Conservation (phyloP, 352 stramenopile species). For the Globisporangium paroecandrum region DNA sequence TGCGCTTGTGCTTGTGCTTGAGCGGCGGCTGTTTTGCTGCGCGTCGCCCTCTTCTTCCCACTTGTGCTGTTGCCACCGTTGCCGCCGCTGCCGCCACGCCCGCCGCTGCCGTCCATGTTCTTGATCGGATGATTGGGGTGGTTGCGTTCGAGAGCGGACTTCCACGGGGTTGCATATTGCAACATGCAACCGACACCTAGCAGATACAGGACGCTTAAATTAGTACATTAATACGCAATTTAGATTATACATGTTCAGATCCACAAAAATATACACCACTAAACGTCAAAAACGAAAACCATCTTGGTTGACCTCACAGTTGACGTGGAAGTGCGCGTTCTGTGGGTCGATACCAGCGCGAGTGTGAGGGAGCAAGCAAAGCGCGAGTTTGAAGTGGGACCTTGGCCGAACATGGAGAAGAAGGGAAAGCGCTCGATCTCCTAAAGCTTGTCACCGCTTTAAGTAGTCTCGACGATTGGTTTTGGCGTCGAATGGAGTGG, state of each 20-base stretch:
- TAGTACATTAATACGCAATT: background rate
- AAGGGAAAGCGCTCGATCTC: slow-evolving; percentile 30
- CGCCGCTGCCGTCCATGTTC: slow-evolving; percentile 2
- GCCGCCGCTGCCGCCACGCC: background rate
- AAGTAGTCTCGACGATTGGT: slow-evolving; percentile 53
- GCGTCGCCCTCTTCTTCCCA: background rate
- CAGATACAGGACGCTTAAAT: background rate
- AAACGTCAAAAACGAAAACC: background rate
- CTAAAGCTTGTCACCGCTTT: slow-evolving; percentile 40
- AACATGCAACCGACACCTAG: background rate
- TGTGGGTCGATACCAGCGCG: slow-evolving; percentile 42
- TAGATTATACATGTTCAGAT: background rate
- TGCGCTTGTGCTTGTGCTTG: background rate
- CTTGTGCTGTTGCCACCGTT: background rate
- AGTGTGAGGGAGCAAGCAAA: slow-evolving; percentile 30
- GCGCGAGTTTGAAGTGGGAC: slow-evolving; percentile 22
- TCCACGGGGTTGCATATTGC: background rate
- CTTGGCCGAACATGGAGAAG: slow-evolving; percentile 17
- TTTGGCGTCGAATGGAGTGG: slow-evolving; percentile 42
- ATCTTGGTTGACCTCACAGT: too few relatives aligned
- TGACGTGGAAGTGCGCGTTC: slow-evolving; percentile 20
- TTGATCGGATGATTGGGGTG: background rate
- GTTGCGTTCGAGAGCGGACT: background rate
- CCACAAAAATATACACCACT: background rate
- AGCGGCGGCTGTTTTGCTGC: background rate